Base-by-base conservation (phyloP, 495 filamentous ascomycete species). In the Lophiostoma macrostomum region DNA sequence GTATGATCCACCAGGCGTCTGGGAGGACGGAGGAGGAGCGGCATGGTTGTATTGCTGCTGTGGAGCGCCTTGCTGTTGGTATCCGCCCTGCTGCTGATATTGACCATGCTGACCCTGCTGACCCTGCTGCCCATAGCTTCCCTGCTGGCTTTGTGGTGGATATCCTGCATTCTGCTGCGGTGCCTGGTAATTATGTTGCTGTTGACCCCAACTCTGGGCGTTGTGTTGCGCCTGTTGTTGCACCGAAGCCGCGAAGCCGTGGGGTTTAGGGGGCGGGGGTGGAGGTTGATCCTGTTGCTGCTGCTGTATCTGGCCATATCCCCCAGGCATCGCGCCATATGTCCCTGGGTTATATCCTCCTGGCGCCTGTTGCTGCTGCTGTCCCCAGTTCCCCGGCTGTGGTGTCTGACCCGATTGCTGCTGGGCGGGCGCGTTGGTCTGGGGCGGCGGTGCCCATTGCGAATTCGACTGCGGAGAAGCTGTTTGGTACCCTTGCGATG, bases 1-100 rank as follows among this genome's bases (percentile, higher is more conserved):
- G 50, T 63, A 63, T 38, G 60, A 63, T 7, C 60, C 60, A 12
- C 60, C 54, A n/a, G 60, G 60, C 0, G 60, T 56, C 22, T 39
- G 29, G 16, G 60, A 63, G 13, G 60, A 42, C 14, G 53, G 59
- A 13, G 47, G 55, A 36, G 58, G 58, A 27, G 58, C 58, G 14
- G 53, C 29, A 8, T 29, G 25, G 28, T 62, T 62, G 42, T 62
- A 62, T 1, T n/a, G 14, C 19, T 62, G 58, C 18, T 42, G 50
- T 4, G 28, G 24, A 23, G 46, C 19, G 16, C 5, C 35, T 35
- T 57, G 53, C 16, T 22, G 23, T 27, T 42, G 57, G 12, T 32
- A 39, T 32, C 43, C 44, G 12, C 50, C 43, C 16, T 60, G 57
- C 22, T 54, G 51, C 8, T 40, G 46, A 13, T 30, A 23, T 14